These are phyloP conservation scores for Aspergillus homomorphus DNA, from an alignment of 495 filamentous ascomycete genomes.

Conservation along the genomic window DNA sequence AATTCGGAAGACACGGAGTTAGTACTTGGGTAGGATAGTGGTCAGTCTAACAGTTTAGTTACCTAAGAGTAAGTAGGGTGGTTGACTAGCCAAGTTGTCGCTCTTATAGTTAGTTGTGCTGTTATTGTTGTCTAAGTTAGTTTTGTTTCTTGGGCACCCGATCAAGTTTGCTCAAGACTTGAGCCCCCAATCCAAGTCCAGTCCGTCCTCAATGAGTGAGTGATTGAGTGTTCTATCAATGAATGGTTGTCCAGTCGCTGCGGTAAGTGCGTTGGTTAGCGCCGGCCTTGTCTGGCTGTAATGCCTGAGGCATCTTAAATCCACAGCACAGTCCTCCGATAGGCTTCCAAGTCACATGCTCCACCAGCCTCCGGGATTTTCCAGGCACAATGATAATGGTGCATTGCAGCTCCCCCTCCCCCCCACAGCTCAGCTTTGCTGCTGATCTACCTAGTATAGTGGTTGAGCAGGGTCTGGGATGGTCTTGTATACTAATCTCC, in stretches of 20 bases:
- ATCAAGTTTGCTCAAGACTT: not conserved
- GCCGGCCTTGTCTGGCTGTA: not conserved
- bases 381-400: too few species aligned
- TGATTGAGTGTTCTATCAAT: too few species aligned
- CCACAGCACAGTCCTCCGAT: not conserved
- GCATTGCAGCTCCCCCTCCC: not conserved
- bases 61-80: too few species aligned
- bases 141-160: not conserved
- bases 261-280: not conserved
- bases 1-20: not conserved
- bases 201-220: too few species aligned
- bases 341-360: conserved; percentile 13
- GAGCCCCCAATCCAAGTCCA: not conserved
- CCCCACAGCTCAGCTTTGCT: not conserved
- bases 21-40: not conserved
- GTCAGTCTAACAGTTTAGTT: not conserved
- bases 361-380: conserved; percentile 18
- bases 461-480: not conserved
- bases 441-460: too few species aligned
- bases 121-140: not conserved
- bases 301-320: conserved; percentile 3
- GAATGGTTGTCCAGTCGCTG: not conserved
- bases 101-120: not conserved
- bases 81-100: not conserved
- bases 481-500: too few species aligned